Conservation (phyloP, 805 yeast species). For the Diddensiella caesifluorescens region DNA sequence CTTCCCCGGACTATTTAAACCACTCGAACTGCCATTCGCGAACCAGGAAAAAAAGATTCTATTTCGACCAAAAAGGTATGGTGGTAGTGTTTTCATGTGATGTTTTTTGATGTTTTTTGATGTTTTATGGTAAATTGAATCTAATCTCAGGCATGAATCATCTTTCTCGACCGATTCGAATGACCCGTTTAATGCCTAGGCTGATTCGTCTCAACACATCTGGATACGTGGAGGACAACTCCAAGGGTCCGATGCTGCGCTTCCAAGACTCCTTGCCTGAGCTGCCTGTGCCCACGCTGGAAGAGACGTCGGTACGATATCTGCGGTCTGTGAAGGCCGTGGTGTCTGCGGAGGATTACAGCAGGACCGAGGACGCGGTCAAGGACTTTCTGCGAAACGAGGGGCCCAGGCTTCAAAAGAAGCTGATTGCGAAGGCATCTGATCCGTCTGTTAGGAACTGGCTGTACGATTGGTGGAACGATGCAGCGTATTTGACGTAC, state of each 20-base stretch:
- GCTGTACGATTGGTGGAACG: conserved; percentile 91
- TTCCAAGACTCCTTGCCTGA: conserved; percentile 71
- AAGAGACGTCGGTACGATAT: conserved; percentile 64
- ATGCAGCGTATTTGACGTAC: conserved; percentile 83
- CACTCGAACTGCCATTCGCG: no score
- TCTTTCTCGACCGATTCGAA: conserved; percentile 3
- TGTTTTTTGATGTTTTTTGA: no score
- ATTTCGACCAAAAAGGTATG: no score
- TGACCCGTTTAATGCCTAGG: conserved; percentile 7
- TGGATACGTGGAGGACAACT: conserved; percentile 32
- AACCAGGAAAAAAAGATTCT: no score
- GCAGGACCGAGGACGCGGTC: conserved; percentile 51
- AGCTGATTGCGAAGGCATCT: conserved; percentile 53
- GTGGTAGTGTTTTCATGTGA: no score
- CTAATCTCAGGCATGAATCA: conserved; percentile 2
- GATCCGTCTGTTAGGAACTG: conserved; percentile 66
- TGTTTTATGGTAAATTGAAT: no score
- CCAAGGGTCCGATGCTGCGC: conserved; percentile 64
- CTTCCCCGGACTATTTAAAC: no score
- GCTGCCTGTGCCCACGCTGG: conserved; percentile 80
- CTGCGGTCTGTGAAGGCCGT: conserved; percentile 69
- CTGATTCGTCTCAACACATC: conserved; percentile 27
- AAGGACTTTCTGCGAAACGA: conserved; percentile 60
- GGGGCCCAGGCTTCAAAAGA: conserved; percentile 63
- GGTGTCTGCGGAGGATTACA: conserved; percentile 45